Percentiles rank a stretch among this genome's conserved stretches.
These are phyloP conservation scores for Epichloe sylvatica DNA, from an alignment of 2,329 filamentous ascomycete species.

Conservation along the genomic window DNA sequence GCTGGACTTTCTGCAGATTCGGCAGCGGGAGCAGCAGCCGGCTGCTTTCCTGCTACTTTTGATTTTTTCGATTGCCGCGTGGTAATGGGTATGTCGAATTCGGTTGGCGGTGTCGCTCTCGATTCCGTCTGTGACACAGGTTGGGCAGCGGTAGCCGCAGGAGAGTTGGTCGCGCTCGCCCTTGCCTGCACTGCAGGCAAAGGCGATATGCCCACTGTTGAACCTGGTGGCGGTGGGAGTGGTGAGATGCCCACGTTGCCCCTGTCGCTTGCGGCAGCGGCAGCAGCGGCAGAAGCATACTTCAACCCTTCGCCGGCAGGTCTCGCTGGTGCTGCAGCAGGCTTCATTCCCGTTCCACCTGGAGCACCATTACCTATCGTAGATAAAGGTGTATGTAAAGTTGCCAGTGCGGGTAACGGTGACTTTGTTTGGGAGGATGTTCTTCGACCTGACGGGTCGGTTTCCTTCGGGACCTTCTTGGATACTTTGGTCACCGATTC, in stretches of 20 bases:
- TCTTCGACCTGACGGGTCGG: slow-evolving; percentile 45
- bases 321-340: slow-evolving; percentile 71
- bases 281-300: slow-evolving; percentile 90
- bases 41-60: slow-evolving; percentile 32
- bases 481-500: slow-evolving; percentile 31
- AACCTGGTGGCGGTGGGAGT: slow-evolving; percentile 73
- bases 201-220: slow-evolving; percentile 30
- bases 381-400: slow-evolving; percentile 61
- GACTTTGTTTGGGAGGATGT: slow-evolving; percentile 89
- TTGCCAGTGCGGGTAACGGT: slow-evolving; percentile 81
- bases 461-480: slow-evolving; percentile 48
- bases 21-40: slow-evolving; percentile 18
- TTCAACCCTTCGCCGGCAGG: slow-evolving; percentile 83
- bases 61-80: slow-evolving; percentile 24
- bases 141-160: slow-evolving; percentile 33
- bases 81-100: slow-evolving; percentile 14
- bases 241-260: slow-evolving; percentile 89
- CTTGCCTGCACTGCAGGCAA: slow-evolving; percentile 40
- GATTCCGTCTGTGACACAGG: slow-evolving; percentile 23
- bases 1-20: slow-evolving; percentile 31
- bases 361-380: slow-evolving; percentile 44
- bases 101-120: slow-evolving; percentile 6
- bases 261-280: slow-evolving; percentile 74
- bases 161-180: slow-evolving; percentile 41
- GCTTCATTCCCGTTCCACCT: slow-evolving; percentile 66